Base-by-base conservation (phyloP, 164 flowering plant species). In the Dillenia turbinata region DNA sequence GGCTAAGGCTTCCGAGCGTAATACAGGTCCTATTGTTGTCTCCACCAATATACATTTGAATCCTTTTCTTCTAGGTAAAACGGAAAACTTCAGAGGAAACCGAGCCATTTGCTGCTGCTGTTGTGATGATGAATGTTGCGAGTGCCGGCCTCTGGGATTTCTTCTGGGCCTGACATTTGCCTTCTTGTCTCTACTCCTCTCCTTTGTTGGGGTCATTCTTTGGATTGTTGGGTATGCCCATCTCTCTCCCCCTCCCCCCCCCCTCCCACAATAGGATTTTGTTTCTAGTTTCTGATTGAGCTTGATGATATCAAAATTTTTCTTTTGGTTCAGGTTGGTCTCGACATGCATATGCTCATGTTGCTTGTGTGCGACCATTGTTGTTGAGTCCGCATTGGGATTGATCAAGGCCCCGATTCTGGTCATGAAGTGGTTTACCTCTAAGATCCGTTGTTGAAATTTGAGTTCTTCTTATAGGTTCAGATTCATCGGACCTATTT, bases 401-500 rank as follows among this genome's bases (percentile, higher is more conserved):
- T 57, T 90, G 72, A 77, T 91, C 67, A 91, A 91, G 46, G 96
- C 97, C 8, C 98, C 98, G 3, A 47, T 90, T 63, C 92, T 86
- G 65, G 88, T 93, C 60, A 90, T 93, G 92, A 77, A 87, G 72
- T 90, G 96, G 96, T 90, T 88, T 79, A 88, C 92, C n/a, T 69
- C 78, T 50, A 67, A 90, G 77, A 92, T 93, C 69, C 98, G 92
- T 26, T 93, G 98, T 78, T 93, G 47, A 47, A 17, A 1, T 44
- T 7, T 16, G 40, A 33, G 40, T 4, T 33, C 40, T 4, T 33
- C 40, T 33, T 33, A 33, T 33, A 5, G 7, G 40, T 33, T 33
- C 40, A 33, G 40, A 33, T 17, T n/a, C 9, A 9, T 11, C 22
- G 9, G 4, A 47, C 43, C 40, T 9, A 17, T 59, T 47, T 52